These are phyloP conservation scores for Bryoerythrophyllum caledonicum DNA, from an alignment of 225 moss, liverwort and hornwort species.

Conservation along the genomic window DNA sequence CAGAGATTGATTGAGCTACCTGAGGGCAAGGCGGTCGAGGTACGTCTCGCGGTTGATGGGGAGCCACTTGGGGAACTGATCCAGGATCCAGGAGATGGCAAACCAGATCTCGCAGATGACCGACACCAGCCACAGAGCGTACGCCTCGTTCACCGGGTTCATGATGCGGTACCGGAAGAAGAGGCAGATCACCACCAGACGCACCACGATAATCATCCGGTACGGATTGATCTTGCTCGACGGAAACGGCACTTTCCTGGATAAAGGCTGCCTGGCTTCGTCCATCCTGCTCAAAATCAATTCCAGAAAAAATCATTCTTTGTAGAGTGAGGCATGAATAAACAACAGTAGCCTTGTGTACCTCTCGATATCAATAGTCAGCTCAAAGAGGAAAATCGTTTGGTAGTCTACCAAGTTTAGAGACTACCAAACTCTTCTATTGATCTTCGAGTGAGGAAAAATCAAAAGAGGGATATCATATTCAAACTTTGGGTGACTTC, in stretches of 20 bases:
- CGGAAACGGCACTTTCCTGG: slow-evolving; percentile 69
- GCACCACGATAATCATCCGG: slow-evolving; percentile 78
- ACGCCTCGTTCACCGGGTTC: slow-evolving; percentile 78
- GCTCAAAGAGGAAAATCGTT: too few species aligned
- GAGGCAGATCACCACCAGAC: slow-evolving; percentile 74
- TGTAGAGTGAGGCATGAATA: too few species aligned
- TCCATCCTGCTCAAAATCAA: slow-evolving; percentile 58
- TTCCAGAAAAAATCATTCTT: too few species aligned
- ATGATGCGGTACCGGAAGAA: slow-evolving; percentile 80
- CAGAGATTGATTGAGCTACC: slow-evolving; percentile 45
- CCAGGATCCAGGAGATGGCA: slow-evolving; percentile 90
- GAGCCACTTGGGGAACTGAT: slow-evolving; percentile 96
- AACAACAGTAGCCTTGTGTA: too few species aligned
- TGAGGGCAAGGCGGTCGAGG: slow-evolving; percentile 75
- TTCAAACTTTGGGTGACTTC: too few species aligned
- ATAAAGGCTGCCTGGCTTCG: slow-evolving; percentile 75
- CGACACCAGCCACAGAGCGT: slow-evolving; percentile 79
- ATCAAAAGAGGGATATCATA: too few species aligned
- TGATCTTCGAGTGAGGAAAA: too few species aligned
- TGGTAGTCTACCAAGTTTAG: too few species aligned
- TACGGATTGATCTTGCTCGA: slow-evolving; percentile 90
- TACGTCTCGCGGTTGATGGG: slow-evolving; percentile 91
- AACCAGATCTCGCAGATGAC: slow-evolving; percentile 95
- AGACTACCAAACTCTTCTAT: too few species aligned
- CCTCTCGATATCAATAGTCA: too few species aligned